Percentiles rank a stretch among this genome's conserved stretches.
Evolutionary conservation across 306 rosid species (phyloP).

Genomic region (Trifolium subterraneum): DNA sequence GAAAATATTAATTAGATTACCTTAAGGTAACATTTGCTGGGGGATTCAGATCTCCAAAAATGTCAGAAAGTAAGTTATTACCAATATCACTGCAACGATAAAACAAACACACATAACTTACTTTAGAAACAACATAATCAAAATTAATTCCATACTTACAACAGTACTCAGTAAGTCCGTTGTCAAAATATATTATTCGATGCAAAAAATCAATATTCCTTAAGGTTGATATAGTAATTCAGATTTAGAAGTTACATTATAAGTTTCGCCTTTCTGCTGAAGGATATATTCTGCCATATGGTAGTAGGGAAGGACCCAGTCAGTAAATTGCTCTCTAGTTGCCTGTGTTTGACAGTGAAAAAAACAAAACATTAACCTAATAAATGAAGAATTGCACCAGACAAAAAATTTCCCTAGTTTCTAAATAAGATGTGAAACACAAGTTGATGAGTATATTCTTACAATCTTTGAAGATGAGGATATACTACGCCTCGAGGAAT

Average conservation of each 20-base stretch:
- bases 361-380: slow-evolving; percentile 36
- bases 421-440: slow-evolving; percentile 18
- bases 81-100: slow-evolving; percentile 67
- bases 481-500: slow-evolving; percentile 57
- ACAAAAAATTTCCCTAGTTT: slow-evolving; percentile 26
- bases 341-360: slow-evolving; percentile 55
- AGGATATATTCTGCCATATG: slow-evolving; percentile 62
- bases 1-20: slow-evolving; percentile 50
- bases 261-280: slow-evolving; percentile 50
- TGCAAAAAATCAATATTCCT: slow-evolving; percentile 26
- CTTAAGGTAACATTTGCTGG: slow-evolving; percentile 73
- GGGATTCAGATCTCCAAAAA: slow-evolving; percentile 53
- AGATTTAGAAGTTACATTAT: slow-evolving; percentile 54
- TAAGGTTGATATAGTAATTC: slow-evolving; percentile 3
- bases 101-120: slow-evolving; percentile 33
- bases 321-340: slow-evolving; percentile 57
- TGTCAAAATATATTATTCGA: slow-evolving; percentile 29
- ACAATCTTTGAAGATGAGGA: slow-evolving; percentile 78
- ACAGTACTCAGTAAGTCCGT: neutral
- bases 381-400: slow-evolving; percentile 6
- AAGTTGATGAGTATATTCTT: slow-evolving; percentile 47
- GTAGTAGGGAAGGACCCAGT: slow-evolving; percentile 57
- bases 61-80: slow-evolving; percentile 60
- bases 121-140: slow-evolving; percentile 28
- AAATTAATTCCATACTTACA: slow-evolving; percentile 27